These are phyloP conservation scores for Aspergillus sp. DNA, from an alignment of 2,329 filamentous ascomycete species.

Conservation along the genomic window DNA sequence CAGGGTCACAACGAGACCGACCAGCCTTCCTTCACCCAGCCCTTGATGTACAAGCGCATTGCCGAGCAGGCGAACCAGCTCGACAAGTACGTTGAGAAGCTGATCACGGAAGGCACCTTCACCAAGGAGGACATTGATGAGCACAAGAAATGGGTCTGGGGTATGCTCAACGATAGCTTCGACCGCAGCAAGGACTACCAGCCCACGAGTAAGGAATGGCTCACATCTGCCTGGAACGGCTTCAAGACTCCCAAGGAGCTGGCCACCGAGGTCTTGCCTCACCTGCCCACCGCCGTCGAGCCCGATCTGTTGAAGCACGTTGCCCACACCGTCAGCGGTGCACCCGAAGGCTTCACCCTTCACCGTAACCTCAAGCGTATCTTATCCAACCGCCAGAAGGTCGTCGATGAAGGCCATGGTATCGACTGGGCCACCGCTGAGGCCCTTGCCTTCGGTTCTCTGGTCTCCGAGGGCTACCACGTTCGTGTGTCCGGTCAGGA, in stretches of 20 bases:
- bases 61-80: conserved; percentile 74
- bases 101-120: conserved; percentile 86
- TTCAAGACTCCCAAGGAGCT: conserved; percentile 99
- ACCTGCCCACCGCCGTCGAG: conserved; percentile 77
- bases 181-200: conserved; percentile 95
- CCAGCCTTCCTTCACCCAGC: conserved; percentile 98
- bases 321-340: conserved; percentile 66
- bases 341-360: conserved; percentile 76
- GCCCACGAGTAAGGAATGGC: conserved; percentile 94
- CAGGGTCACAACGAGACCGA: conserved; percentile 99
- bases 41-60: conserved; percentile 98
- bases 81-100: conserved; percentile 83
- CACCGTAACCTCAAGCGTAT: conserved; percentile 98
- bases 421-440: conserved; percentile 98
- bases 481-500: conserved; percentile 97
- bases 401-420: conserved; percentile 79
- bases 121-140: conserved; percentile 96
- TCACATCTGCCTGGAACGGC: conserved; percentile 97
- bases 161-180: conserved; percentile 97
- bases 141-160: conserved; percentile 99
- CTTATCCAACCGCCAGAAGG: conserved; percentile 79
- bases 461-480: conserved; percentile 89
- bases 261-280: conserved; percentile 84
- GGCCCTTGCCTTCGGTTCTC: conserved; percentile 84
- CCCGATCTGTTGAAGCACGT: conserved; percentile 68